Evolutionary conservation across 2,329 filamentous ascomycete species (phyloP).

Genomic region (Beauveria varroae): DNA sequence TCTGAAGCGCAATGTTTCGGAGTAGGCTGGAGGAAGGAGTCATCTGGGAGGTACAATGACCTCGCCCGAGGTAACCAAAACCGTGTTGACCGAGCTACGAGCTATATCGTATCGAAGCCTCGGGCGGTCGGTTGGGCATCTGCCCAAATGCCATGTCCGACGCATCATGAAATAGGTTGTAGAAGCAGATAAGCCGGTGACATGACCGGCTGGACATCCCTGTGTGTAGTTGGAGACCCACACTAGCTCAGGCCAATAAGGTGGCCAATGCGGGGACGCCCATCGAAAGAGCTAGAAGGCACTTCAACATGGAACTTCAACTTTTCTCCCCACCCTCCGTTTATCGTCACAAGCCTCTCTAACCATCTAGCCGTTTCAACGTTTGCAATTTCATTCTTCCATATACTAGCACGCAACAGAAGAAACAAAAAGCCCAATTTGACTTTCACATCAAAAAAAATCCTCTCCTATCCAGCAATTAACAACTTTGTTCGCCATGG

Average conservation of each 20-base stretch:
- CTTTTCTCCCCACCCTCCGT: conserved; percentile 21
- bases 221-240: conserved; percentile 11
- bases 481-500: conserved; percentile 31
- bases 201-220: background rate
- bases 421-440: background rate
- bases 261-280: conserved; percentile 18
- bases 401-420: background rate
- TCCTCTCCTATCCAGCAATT: too few relatives aligned
- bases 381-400: background rate
- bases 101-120: background rate
- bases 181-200: background rate
- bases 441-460: background rate
- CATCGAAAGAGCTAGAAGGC: conserved; percentile 39
- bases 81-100: background rate
- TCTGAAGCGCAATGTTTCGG: too few relatives aligned
- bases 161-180: background rate
- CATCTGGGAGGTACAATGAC: too few relatives aligned
- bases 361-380: background rate
- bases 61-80: too few relatives aligned
- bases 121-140: background rate
- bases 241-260: conserved; percentile 24
- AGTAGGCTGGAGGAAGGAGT: too few relatives aligned
- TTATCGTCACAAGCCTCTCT: conserved; percentile 18
- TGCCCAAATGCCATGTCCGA: background rate
- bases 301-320: conserved; percentile 16